Evolutionary conservation across 192 early-diverging fungal genomes (phyloP).

Genomic region (Radiomyces spectabilis): DNA sequence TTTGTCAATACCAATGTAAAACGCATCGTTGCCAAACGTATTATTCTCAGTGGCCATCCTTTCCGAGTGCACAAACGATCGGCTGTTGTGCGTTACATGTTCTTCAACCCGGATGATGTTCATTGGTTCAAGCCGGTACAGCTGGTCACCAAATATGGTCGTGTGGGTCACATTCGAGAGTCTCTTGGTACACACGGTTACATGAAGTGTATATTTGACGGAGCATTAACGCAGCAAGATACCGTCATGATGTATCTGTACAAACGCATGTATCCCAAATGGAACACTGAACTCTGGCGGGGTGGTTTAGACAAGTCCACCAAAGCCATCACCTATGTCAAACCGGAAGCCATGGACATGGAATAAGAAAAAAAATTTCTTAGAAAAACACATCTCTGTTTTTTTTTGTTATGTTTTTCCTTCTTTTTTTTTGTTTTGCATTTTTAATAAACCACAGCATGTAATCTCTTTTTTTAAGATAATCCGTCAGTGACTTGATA

Average conservation of each 20-base stretch:
- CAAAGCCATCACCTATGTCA: background rate
- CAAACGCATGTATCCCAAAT: conserved; percentile 95
- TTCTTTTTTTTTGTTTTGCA: too few species aligned
- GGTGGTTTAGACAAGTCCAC: conserved; percentile 11
- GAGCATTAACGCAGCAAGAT: conserved; percentile 85
- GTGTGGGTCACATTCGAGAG: conserved; percentile 87
- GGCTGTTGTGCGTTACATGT: conserved; percentile 95
- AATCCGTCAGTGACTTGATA: too few species aligned
- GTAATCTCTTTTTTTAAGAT: too few species aligned
- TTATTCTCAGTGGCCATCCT: conserved; percentile 90
- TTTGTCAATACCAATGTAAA: conserved; percentile 67
- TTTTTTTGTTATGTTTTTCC: too few species aligned
- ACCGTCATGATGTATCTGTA: conserved; percentile 95
- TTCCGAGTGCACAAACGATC: conserved; percentile 90
- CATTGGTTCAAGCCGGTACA: conserved; percentile 96
- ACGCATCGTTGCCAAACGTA: conserved; percentile 91
- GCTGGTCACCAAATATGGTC: conserved; percentile 84
- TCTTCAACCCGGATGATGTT: conserved; percentile 91
- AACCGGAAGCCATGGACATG: conserved; percentile 5
- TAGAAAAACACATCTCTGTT: too few species aligned
- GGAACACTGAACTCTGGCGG: conserved; percentile 66
- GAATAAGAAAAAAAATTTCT: too few species aligned
- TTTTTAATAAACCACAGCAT: too few species aligned
- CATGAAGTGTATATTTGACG: conserved; percentile 92
- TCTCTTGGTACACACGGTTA: conserved; percentile 96